Evolutionary conservation across 352 stramenopile species (phyloP).

Genomic region (Globisporangium cystogenes): DNA sequence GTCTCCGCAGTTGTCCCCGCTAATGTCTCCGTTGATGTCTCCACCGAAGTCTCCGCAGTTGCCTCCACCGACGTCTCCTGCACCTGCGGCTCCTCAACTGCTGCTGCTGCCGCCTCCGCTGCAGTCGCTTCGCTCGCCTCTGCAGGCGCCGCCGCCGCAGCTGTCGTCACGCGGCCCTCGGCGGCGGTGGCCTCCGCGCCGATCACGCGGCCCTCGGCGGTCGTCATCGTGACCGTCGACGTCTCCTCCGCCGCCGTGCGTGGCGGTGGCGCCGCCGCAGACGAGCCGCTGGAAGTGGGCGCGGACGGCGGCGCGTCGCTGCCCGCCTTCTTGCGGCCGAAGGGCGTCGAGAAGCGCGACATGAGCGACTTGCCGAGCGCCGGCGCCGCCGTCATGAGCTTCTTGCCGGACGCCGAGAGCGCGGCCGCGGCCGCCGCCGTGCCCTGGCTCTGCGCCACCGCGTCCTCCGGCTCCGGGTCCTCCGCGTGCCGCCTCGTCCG

Average conservation of each 20-base stretch:
- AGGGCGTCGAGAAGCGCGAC: constrained; percentile 16
- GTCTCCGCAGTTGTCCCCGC: not conserved
- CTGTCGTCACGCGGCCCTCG: not conserved
- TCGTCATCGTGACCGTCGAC: constrained; percentile 2
- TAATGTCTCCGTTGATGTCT: not conserved
- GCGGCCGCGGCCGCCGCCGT: not conserved
- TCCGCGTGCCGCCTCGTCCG: not conserved
- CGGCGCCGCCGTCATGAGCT: constrained; percentile 15
- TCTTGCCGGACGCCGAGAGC: constrained; percentile 12
- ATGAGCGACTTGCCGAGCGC: constrained; percentile 17
- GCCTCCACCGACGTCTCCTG: not conserved
- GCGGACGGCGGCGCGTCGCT: not conserved
- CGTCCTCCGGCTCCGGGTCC: constrained; percentile 19
- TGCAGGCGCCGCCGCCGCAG: not conserved
- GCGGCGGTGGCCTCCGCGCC: not conserved
- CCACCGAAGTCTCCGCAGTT: not conserved
- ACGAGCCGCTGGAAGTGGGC: not conserved
- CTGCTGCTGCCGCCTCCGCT: not conserved
- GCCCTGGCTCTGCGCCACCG: constrained; percentile 2
- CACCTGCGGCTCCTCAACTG: too few relatives aligned
- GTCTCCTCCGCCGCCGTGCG: not conserved
- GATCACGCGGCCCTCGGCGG: not conserved
- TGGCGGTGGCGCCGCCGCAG: not conserved
- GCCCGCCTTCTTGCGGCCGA: constrained; percentile 11
- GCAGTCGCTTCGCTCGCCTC: not conserved